These are phyloP conservation scores for Drechslerella dactyloides DNA, from an alignment of 2,329 filamentous ascomycete species.

Conservation along the genomic window DNA sequence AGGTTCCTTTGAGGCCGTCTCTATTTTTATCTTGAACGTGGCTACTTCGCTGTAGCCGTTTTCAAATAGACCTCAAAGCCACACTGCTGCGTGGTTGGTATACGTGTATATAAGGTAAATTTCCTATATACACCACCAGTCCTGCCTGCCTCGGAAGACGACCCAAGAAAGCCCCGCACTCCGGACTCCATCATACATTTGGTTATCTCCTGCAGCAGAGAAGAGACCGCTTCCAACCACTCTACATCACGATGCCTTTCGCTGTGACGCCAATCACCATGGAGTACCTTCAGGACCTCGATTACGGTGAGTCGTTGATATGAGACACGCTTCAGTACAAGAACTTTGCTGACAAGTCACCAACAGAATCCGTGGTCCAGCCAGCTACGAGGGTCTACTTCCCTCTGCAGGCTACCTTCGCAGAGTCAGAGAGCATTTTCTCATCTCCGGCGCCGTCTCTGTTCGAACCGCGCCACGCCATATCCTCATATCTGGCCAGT, in stretches of 20 bases:
- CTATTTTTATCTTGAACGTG: slow-evolving; percentile 24
- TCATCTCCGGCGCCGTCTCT: slow-evolving; percentile 45
- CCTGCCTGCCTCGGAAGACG: slow-evolving; percentile 23
- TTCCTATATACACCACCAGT: slow-evolving; percentile 17
- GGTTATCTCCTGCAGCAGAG: slow-evolving; percentile 5
- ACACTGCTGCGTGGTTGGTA: background rate
- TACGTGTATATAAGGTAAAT: background rate
- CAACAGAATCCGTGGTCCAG: slow-evolving; percentile 45
- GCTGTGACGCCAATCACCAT: slow-evolving; percentile 48
- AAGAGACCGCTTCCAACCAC: slow-evolving; percentile 1
- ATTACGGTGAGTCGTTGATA: slow-evolving; percentile 36
- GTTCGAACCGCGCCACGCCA: slow-evolving; percentile 30
- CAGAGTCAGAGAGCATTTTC: slow-evolving; percentile 47
- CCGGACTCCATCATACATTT: slow-evolving; percentile 11
- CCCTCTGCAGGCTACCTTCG: slow-evolving; percentile 47
- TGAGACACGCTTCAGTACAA: background rate
- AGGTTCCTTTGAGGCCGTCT: slow-evolving; percentile 40
- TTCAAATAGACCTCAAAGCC: slow-evolving; percentile 26
- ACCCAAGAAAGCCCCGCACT: slow-evolving; percentile 25
- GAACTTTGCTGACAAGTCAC: slow-evolving; percentile 7
- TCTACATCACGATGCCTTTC: slow-evolving; percentile 41
- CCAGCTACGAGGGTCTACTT: slow-evolving; percentile 46
- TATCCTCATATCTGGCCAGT: slow-evolving; percentile 39
- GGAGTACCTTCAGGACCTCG: slow-evolving; percentile 50
- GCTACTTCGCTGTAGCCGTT: slow-evolving; percentile 48